phyloP scores from a whole-genome alignment of 2,329 filamentous ascomycete species.

The Hirsutella minnesotensis region DNA sequence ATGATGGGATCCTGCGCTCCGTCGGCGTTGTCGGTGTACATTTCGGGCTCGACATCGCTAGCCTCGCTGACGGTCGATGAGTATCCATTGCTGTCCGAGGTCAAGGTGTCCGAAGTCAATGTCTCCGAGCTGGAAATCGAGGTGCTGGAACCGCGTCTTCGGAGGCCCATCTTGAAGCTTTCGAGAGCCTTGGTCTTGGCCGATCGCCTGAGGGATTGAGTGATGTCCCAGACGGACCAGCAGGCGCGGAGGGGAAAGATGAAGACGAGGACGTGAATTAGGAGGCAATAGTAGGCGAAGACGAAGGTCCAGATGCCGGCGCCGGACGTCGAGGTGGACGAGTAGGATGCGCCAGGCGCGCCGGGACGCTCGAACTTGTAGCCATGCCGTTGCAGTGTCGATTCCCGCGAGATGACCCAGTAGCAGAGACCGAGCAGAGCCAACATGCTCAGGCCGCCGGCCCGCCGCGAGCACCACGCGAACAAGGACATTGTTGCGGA shows the following conservation, averaged over 20 bases:
- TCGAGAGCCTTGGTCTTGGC: constrained; percentile 31
- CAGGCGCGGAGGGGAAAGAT: constrained; percentile 51
- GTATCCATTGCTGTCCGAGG: constrained; percentile 27
- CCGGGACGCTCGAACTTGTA: constrained; percentile 30
- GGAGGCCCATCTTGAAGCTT: constrained; percentile 29
- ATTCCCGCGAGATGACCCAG: constrained; percentile 42
- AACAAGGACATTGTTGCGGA: constrained; percentile 36
- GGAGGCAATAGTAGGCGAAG: constrained; percentile 53
- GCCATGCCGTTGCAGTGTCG: constrained; percentile 28
- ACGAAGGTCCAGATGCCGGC: constrained; percentile 38
- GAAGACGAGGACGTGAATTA: constrained; percentile 53
- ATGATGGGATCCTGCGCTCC: constrained; percentile 34
- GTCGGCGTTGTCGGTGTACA: constrained; percentile 31
- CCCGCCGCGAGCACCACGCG: constrained; percentile 40
- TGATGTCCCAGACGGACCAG: constrained; percentile 49
- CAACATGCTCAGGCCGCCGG: constrained; percentile 43
- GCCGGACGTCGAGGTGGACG: constrained; percentile 21
- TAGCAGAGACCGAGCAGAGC: constrained; percentile 35
- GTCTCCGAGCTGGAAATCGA: constrained; percentile 47
- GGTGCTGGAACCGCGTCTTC: constrained; percentile 39
- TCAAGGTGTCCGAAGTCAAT: constrained; percentile 37
- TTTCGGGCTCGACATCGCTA: constrained; percentile 36
- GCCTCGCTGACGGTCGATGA: constrained; percentile 38
- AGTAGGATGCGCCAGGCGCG: constrained; percentile 17
- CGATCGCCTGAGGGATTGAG: constrained; percentile 33